Evolutionary conservation across 768 basidiomycete species (phyloP), one percentile per base, ranked within the genome.

Genomic region (Russula earlei): DNA sequence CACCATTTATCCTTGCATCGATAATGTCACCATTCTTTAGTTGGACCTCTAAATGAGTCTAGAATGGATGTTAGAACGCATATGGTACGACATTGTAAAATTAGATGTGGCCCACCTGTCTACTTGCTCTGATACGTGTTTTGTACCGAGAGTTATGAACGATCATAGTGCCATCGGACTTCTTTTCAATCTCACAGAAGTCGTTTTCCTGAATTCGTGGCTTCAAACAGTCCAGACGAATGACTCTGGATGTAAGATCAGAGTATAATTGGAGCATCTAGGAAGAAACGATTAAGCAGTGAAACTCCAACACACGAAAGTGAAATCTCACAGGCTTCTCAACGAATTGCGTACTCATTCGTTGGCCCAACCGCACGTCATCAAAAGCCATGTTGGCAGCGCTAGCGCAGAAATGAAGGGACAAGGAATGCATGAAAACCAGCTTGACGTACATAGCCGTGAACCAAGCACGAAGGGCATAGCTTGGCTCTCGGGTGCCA

Each of bases 391-490:
- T 29, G 12, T 55, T 14, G 20, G 53, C 53, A 15, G 52, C 57
- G 6, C 57, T 58, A 14, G 1, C 5, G 17, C 12, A 19, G 27
- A n/a, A 15, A 14, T 37, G 15, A 37, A 42, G 15, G 20, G 12
- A 40, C 38, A 20, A 50, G 17, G 22, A 31, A 31, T 31, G 29
- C 24, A 17, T 2, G 38, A 9, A 12, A 7, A n/a, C 1, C 1
- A 19, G 8, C 15, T 3, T 29, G 6, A 51, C 54, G 36, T 41
- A 56, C 58, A 59, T 52, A 15, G 58, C 58, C 3, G 58, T 56
- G n/a, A 56, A 34, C 58, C 58, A 59, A 25, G 58, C 58, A 31
- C 52, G 57, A 22, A 47, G 33, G 22, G 37, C 52, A 4, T 41
- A 25, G n/a, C 41, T 12, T 5, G 52, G 41, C 14, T 44, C 24